These are phyloP conservation scores for Colletotrichum sp. DNA, from an alignment of 2,329 filamentous ascomycete genomes.

Conservation along the genomic window DNA sequence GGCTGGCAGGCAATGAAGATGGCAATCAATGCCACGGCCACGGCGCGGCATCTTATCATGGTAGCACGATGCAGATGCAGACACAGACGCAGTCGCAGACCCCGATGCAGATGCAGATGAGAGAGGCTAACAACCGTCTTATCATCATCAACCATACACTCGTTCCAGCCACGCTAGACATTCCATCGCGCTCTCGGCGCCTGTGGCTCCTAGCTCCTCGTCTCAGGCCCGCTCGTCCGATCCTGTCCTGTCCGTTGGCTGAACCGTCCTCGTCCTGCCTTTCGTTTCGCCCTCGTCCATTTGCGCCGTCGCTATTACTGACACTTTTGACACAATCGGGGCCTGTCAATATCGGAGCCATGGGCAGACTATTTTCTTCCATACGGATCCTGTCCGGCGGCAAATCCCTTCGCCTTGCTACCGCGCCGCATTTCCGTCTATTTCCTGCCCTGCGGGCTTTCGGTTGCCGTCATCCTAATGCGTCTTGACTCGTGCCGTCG, in stretches of 20 bases:
- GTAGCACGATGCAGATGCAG: not conserved
- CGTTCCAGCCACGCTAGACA: not conserved
- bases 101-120: not conserved
- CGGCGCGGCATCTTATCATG: slow-evolving; percentile 3
- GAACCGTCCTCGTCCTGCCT: too few relatives aligned
- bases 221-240: not conserved
- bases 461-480: not conserved
- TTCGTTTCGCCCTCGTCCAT: not conserved
- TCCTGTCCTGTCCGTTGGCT: not conserved
- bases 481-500: slow-evolving; percentile 20
- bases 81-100: not conserved
- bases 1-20: not conserved
- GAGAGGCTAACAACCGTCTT: not conserved
- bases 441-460: not conserved
- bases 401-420: not conserved
- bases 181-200: slow-evolving; percentile 8
- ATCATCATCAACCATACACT: not conserved
- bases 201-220: not conserved
- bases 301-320: not conserved
- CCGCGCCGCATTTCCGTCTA: not conserved
- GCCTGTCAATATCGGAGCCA: not conserved
- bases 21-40: not conserved
- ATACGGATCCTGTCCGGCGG: not conserved
- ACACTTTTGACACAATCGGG: not conserved
- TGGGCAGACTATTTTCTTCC: not conserved